These are phyloP conservation scores for Nothopassalora personata DNA, from an alignment of 2,329 filamentous ascomycete genomes.

Conservation along the genomic window DNA sequence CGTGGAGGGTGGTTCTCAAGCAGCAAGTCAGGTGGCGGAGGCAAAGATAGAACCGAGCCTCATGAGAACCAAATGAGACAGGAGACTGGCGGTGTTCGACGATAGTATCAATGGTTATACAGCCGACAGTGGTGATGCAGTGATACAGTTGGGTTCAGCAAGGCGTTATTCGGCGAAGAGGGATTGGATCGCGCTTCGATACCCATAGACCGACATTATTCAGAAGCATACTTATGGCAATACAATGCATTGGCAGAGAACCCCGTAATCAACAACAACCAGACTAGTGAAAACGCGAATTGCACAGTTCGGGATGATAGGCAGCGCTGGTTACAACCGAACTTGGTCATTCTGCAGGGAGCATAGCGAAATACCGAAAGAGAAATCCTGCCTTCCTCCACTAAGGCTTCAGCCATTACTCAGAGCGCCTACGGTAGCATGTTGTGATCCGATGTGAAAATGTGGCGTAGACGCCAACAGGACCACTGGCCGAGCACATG, in stretches of 20 bases:
- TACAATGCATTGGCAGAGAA: background rate
- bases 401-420: too few relatives aligned
- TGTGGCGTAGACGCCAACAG: too few relatives aligned
- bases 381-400: too few relatives aligned
- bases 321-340: too few relatives aligned
- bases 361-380: too few relatives aligned
- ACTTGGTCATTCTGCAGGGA: too few relatives aligned
- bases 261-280: too few relatives aligned
- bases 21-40: conserved; percentile 7
- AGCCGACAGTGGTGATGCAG: background rate
- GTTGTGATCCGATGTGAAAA: too few relatives aligned
- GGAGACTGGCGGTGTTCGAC: conserved; percentile 10
- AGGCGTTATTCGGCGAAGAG: background rate
- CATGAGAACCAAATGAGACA: conserved; percentile 3
- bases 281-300: too few relatives aligned
- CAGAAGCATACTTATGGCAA: background rate
- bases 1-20: conserved; percentile 18
- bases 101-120: background rate
- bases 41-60: conserved; percentile 4
- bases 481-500: too few relatives aligned
- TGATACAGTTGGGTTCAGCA: background rate
- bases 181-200: background rate
- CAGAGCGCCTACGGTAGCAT: too few relatives aligned
- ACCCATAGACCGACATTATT: background rate
- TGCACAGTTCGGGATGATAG: too few relatives aligned